Evolutionary conservation across 148 eudicot species (phyloP).

Genomic region (Cornus kousa): DNA sequence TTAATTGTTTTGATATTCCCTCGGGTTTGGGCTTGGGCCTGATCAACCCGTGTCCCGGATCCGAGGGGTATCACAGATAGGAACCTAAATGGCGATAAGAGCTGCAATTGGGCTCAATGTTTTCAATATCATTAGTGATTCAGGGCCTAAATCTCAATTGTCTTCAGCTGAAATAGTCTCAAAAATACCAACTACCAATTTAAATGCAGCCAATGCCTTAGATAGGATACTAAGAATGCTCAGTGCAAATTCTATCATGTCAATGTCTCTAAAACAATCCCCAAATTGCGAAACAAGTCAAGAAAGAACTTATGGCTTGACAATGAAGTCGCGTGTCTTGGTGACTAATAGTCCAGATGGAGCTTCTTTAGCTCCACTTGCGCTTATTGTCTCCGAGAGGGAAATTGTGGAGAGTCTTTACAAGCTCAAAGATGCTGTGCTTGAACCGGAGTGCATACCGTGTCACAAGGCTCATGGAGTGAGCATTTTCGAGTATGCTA

Average conservation of each 20-base stretch:
- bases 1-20: too few relatives aligned
- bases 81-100: background rate
- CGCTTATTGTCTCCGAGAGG: background rate
- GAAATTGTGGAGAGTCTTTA: background rate
- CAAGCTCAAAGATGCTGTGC: constrained; percentile 7
- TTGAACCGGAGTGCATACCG: background rate
- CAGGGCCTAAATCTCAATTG: constrained; percentile 9
- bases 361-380: background rate
- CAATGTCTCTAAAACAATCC: background rate
- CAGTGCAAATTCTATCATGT: background rate
- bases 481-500: background rate
- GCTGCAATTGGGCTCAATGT: constrained; percentile 8
- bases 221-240: constrained; percentile 13
- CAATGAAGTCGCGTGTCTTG: background rate
- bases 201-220: background rate
- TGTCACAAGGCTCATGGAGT: constrained; percentile 3
- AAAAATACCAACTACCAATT: constrained; percentile 10
- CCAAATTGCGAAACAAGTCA: too few relatives aligned
- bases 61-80: too few relatives aligned
- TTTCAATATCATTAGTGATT: constrained; percentile 5
- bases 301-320: constrained; percentile 7
- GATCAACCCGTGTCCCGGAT: too few relatives aligned
- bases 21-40: too few relatives aligned
- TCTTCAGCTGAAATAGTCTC: constrained; percentile 4
- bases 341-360: background rate